Evolutionary conservation across 1,284 basidiomycete genomes (phyloP), one percentile per base, ranked within the genome.

Genomic region (Cerioporus squamosus): DNA sequence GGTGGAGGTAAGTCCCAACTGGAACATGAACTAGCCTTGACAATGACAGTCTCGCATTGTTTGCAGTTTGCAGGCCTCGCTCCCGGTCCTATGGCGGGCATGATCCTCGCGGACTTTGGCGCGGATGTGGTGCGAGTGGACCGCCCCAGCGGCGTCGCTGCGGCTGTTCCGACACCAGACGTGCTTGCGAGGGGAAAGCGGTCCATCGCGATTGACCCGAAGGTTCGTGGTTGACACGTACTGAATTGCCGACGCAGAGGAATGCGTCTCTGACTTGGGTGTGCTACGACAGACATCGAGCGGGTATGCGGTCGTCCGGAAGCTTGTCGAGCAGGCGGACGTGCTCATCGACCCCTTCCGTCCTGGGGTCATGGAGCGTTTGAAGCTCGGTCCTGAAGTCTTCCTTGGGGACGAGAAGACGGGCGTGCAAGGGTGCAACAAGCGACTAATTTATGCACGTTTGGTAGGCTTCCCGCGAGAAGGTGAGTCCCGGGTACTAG

Each of bases 331-430:
- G n/a, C 68, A 77, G 40, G 87, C 90, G 4, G 92, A 95, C 70
- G 82, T 94, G 15, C 75, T 94, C 46, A 91, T 95, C 65, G 93
- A 95, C 68, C 87, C 93, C 1, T 95, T 91, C 71, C 78, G 93
- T 51, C 91, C 93, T 44, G 92, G 92, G 0, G 91, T 94, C 2
- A 79, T 94, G 73, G 93, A 95, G 68, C 80, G 84, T 57, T 75
- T 94, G 20, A 90, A 89, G 3, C 76, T 94, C 12, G 92, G 91
- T 7, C 93, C 93, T 2, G 84, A 90, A 17, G 80, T 89, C 5
- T 90, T 93, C 67, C 73, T 91, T 12, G 84, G 84, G 46, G 69
- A 65, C 10, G 49, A 58, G 53, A 47, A 70, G 48, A 72, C 68
- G 10, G 69, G 62, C 4, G 62, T 66, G 39, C 72, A 75, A 50